These are phyloP conservation scores for Heracleum sosnowskyi DNA, from an alignment of 129 eudicot species.

Conservation along the genomic window DNA sequence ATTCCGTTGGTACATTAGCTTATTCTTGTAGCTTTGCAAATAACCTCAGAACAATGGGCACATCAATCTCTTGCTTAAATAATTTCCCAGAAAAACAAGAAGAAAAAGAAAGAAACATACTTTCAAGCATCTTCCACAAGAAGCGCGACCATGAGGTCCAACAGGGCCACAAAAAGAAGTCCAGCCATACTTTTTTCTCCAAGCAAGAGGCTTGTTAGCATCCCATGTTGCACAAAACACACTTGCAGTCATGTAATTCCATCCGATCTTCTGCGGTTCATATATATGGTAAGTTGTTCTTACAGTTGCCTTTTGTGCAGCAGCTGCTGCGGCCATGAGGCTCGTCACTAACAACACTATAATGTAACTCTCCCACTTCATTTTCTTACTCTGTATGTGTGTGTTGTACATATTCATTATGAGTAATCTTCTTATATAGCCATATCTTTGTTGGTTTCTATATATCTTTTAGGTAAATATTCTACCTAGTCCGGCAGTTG, in stretches of 20 bases:
- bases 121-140: slow-evolving; percentile 26
- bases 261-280: slow-evolving; percentile 18
- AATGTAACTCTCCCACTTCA: neutral
- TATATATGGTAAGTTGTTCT: slow-evolving; percentile 22
- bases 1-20: too few species aligned
- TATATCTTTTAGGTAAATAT: neutral
- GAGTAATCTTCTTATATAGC: neutral
- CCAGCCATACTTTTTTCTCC: slow-evolving; percentile 34
- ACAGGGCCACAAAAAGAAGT: slow-evolving; percentile 33
- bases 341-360: neutral
- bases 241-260: slow-evolving; percentile 20
- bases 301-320: slow-evolving; percentile 5
- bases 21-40: too few species aligned
- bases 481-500: neutral
- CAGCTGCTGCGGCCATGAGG: neutral
- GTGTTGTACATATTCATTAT: neutral
- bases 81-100: too few species aligned
- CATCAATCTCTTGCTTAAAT: too few species aligned
- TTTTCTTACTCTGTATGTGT: neutral
- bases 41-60: too few species aligned
- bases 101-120: slow-evolving; percentile 9
- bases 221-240: slow-evolving; percentile 30
- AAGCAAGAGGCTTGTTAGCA: slow-evolving; percentile 18
- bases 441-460: neutral
- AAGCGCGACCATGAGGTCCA: slow-evolving; percentile 22